A percentile compares a stretch with the other conserved stretches of the same genome.
Conservation (phyloP, 495 filamentous ascomycete genomes). For the Trichoderma erinaceum region DNA sequence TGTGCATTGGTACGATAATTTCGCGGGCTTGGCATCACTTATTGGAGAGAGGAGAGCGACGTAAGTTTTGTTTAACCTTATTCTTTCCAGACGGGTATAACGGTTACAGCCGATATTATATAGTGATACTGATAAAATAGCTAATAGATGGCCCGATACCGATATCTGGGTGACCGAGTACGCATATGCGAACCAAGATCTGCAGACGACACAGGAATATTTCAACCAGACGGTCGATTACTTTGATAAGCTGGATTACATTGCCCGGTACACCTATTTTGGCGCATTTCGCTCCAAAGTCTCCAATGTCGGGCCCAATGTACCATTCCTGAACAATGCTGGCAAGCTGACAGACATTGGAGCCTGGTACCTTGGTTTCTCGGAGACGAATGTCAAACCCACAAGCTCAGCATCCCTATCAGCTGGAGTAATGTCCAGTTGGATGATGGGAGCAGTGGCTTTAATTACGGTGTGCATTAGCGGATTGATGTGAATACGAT, state of each 20-base stretch:
- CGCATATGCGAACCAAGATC: conserved; percentile 36
- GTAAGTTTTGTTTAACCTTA: conserved; percentile 18
- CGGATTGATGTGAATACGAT: background rate
- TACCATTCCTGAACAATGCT: conserved; percentile 43
- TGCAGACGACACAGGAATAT: conserved; percentile 46
- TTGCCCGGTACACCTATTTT: conserved; percentile 55
- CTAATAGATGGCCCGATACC: conserved; percentile 36
- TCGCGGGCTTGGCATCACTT: conserved; percentile 45
- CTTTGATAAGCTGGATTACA: conserved; percentile 43
- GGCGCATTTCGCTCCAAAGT: conserved; percentile 49
- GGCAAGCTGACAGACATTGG: conserved; percentile 53
- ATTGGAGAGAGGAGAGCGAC: conserved; percentile 25
- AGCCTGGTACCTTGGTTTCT: conserved; percentile 48
- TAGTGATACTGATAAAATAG: background rate
- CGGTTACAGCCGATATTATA: background rate
- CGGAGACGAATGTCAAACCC: conserved; percentile 1
- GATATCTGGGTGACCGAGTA: conserved; percentile 57
- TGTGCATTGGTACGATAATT: conserved; percentile 60
- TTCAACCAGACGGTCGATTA: conserved; percentile 47
- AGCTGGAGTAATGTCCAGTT: background rate
- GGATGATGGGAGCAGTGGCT: background rate
- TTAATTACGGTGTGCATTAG: background rate
- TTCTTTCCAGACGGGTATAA: too few species aligned
- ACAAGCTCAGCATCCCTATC: conserved; percentile 46
- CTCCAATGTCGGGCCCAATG: conserved; percentile 51